Percentiles rank a stretch among this genome's conserved stretches.
phyloP scores from a whole-genome alignment of 2,329 filamentous ascomycete genomes.

The Corynespora cassiicola region DNA sequence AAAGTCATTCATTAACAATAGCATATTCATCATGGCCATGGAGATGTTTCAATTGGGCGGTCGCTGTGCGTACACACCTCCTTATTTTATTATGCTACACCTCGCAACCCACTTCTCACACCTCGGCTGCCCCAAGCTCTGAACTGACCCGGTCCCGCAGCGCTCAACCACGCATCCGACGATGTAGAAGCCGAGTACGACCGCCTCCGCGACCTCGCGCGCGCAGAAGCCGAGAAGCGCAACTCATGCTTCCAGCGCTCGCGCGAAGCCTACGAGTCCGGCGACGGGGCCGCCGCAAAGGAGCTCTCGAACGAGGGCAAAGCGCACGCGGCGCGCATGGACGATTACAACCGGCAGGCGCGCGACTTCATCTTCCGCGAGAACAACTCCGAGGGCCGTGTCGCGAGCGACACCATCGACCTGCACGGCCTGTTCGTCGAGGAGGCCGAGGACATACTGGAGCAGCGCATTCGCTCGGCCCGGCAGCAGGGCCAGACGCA shows the following conservation, averaged over 20 bases:
- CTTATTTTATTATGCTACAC: conserved; percentile 1
- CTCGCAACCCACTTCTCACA: conserved; percentile 2
- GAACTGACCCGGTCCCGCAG: conserved; percentile 25
- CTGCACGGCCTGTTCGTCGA: conserved; percentile 94
- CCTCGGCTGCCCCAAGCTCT: neutral
- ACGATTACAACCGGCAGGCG: conserved; percentile 88
- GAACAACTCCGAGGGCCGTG: conserved; percentile 82
- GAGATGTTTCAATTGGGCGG: conserved; percentile 45
- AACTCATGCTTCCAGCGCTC: conserved; percentile 72
- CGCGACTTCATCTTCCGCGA: conserved; percentile 94
- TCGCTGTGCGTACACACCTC: conserved; percentile 31
- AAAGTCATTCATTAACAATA: neutral
- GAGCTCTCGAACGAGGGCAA: conserved; percentile 86
- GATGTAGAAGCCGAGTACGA: conserved; percentile 83
- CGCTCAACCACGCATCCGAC: conserved; percentile 41
- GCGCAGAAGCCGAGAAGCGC: conserved; percentile 80
- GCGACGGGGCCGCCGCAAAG: conserved; percentile 85
- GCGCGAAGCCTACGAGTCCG: conserved; percentile 79
- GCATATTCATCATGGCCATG: conserved; percentile 31
- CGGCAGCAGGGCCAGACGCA: conserved; percentile 76
- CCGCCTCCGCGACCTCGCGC: conserved; percentile 82
- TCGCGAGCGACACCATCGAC: conserved; percentile 85
- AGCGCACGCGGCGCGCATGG: conserved; percentile 80
- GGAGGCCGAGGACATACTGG: conserved; percentile 90
- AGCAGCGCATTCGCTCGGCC: conserved; percentile 82